These are phyloP conservation scores for Tirmania nivea DNA, from an alignment of 495 filamentous ascomycete species.

Conservation along the genomic window DNA sequence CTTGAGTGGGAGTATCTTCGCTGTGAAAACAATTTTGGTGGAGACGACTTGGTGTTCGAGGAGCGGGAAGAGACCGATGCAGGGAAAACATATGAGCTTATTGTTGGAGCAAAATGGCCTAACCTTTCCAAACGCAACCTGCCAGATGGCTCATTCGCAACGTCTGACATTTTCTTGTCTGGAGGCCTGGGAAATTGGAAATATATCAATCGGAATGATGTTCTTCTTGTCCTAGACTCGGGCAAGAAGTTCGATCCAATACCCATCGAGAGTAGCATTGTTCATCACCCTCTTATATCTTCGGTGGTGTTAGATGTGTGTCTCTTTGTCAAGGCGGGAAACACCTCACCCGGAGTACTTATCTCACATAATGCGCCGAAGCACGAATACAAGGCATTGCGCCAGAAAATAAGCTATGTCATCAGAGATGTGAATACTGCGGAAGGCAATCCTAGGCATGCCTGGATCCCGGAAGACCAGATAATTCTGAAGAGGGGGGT, in stretches of 20 bases:
- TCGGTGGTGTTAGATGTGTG: slow-evolving; percentile 32
- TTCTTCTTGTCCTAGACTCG: slow-evolving; percentile 39
- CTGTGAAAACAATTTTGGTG: neutral
- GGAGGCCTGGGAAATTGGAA: slow-evolving; percentile 43
- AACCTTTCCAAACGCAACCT: slow-evolving; percentile 20
- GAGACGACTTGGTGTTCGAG: slow-evolving; percentile 26
- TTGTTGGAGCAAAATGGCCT: slow-evolving; percentile 38
- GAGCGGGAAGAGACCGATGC: slow-evolving; percentile 20
- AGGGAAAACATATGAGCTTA: slow-evolving; percentile 32
- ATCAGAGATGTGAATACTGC: slow-evolving; percentile 23
- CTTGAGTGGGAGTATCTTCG: slow-evolving; percentile 49
- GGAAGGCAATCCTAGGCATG: slow-evolving; percentile 18
- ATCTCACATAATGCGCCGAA: slow-evolving; percentile 23
- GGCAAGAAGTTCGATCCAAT: slow-evolving; percentile 52
- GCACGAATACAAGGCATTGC: slow-evolving; percentile 2
- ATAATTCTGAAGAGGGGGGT: slow-evolving; percentile 22
- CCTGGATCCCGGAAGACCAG: slow-evolving; percentile 25
- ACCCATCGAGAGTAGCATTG: slow-evolving; percentile 30
- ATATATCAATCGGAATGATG: slow-evolving; percentile 39
- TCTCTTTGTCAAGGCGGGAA: slow-evolving; percentile 34
- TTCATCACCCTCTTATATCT: slow-evolving; percentile 24
- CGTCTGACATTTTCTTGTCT: slow-evolving; percentile 39
- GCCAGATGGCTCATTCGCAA: slow-evolving; percentile 27
- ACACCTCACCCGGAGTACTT: slow-evolving; percentile 31
- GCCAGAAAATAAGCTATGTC: slow-evolving; percentile 19